Evolutionary conservation across 176 grass and related monocot genomes (phyloP), one percentile per base, ranked within the genome.

Genomic region (Ananas comosus): DNA sequence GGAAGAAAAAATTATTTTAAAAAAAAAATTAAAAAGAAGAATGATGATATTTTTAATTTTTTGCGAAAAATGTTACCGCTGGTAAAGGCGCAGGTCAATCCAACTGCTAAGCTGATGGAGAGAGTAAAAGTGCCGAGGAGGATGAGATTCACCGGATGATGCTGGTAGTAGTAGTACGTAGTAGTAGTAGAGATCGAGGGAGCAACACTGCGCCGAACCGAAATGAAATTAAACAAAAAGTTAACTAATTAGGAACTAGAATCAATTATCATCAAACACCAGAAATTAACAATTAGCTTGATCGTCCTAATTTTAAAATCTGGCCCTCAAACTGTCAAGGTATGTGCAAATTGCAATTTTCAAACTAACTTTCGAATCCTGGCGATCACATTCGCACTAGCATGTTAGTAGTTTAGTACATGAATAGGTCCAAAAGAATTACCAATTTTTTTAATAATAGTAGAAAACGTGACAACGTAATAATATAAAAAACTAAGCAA

Each of bases 41-140:
- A 59, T 25, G 4, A 22, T 17, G 56, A 8, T 17, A 56, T 25
- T 12, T 1, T 13, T 42, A 70, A 48, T 28, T 48, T 65, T 65
- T 24, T 24, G 1, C 23, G 0, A 1, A 24, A 24, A 51, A 53
- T n/a, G 12, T 82, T 86, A 91, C 88, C 88, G 48, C 79, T 91
- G 21, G 88, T 91, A 76, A 91, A 88, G 18, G 85, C 85, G 65
- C 88, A 96, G 0, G 85, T 84, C 81, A 91, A 80, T 49, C 88
- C 85, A 28, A 96, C 70, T 14, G 75, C 83, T 42, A 88, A 86
- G 85, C 85, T 91, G 67, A 88, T 88, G 56, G 83, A 61, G 27
- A 87, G 71, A 10, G 92, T 91, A 57, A 91, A 91, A 79, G 91
- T 12, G 50, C 78, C 92, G 13, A 91, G 88, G 51, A 89, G 75